Evolutionary conservation across 1,284 basidiomycete species (phyloP), one percentile per base, ranked within the genome.

Genomic region (Ustilago cynodontis): DNA sequence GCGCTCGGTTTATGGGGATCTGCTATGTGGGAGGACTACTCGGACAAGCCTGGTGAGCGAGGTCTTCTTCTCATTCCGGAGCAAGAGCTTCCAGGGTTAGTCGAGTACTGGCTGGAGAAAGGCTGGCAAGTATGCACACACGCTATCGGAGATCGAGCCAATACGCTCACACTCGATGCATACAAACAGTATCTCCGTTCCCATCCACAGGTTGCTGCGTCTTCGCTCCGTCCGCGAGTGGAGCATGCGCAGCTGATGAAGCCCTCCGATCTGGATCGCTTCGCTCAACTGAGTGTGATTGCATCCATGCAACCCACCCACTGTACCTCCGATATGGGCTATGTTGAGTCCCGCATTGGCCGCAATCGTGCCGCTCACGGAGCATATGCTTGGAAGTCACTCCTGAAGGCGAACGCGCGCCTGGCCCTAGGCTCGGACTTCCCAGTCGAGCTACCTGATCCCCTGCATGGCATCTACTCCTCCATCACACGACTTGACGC

Each of bases 241-340:
- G 95, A 98, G 83, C 95, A 98, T 86, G 92, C 94, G 0, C 95
- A 98, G 86, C 94, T 97, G 64, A 54, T 84, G 59, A 55, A 63
- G 1, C 86, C 83, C 5, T 87, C 89, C 1, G 94, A 97, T 84
- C 82, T 96, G 13, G 82, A 89, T 64, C 89, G 94, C 14, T 89
- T 91, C 24, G 92, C 91, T 20, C 87, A 87, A 50, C 88, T 96
- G 11, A 93, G 93, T 80, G 93, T 97, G 18, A 93, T 97, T 78
- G 90, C 93, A 1, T 95, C 94, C 75, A 93, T 95, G 26, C 95
- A 98, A 82, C 95, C 95, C 0, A 96, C 94, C 0, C 94, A 98
- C 85, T 94, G 86, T 20, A 88, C 88, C 89, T 93, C 91, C 61
- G 94, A 97, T 83, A 96, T 97, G 94, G 90, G 90, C 87, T 97